Base-by-base conservation (phyloP, 1,284 basidiomycete genomes). In the Fomitopsis schrenkii region DNA sequence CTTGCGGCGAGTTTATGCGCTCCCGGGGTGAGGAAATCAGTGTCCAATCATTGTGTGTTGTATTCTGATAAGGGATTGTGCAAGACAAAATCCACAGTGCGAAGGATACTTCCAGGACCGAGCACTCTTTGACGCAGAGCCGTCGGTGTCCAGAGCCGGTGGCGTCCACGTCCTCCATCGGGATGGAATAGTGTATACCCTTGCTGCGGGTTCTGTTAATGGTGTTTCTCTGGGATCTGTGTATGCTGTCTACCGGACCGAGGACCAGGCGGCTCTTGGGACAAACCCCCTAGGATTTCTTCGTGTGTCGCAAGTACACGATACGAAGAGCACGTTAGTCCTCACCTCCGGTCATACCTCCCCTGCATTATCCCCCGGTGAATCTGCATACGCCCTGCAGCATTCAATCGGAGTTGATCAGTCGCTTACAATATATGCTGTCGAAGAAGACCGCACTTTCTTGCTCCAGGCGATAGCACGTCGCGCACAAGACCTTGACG, bases 1-100 rank as follows among this genome's bases (percentile, higher is more conserved):
- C 8, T 17, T 57, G 38, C 40, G 28, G 26, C 42, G 30, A 12
- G 44, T 57, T 10, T 46, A 40, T 17, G 38, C 40, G 10, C 42
- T 57, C 22, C 36, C 42, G 2, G 41, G 30, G 33, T 46, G 56
- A 40, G 38, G 0, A 40, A 10, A 8, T 28, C 30, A 8, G 4
- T 33, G 5, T 33, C 30, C 1, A 22, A 1, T 28, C 8, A 30
- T 53, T 17, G 22, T 33, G n/a, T 35, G 48, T 30, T 50, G 14
- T 15, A 30, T 3, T 10, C 50, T 53, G 50, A 53, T 50, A 30
- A 14, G 15, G 22, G 4, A 35, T 17, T 26, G 1, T n/a, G 17
- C 40, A 14, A 57, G 56, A 9, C 56, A 57, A 33, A 57, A 57
- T 19, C 56, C 56, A 19, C 56, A 57, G 41, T 57, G 56, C n/a